Evolutionary conservation across 2,329 filamentous ascomycete genomes (phyloP).

Genomic region (Mycogone perniciosa): DNA sequence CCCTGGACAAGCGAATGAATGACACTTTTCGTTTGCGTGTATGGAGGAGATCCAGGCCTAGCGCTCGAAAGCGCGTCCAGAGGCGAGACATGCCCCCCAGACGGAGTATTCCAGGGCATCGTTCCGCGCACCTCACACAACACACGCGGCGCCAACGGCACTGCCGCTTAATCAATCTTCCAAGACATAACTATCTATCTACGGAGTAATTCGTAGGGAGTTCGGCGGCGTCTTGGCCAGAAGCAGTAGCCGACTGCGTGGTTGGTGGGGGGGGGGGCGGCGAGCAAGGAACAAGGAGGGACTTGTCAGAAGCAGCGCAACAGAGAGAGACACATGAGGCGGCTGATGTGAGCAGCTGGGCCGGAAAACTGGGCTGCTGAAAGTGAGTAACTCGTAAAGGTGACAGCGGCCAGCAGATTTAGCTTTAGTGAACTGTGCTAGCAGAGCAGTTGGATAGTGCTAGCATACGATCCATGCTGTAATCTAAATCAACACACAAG

Average conservation of each 20-base stretch:
- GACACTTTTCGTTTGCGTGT: no score
- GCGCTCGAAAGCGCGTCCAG: no score
- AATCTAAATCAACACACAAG: not conserved
- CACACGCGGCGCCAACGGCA: no score
- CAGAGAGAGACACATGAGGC: not conserved
- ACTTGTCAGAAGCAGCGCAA: not conserved
- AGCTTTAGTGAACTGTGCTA: not conserved
- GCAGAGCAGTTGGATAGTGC: not conserved
- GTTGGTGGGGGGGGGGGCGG: slow-evolving; percentile 7
- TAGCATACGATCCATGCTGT: no score
- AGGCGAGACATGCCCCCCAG: no score
- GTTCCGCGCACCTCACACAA: no score
- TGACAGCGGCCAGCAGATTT: not conserved
- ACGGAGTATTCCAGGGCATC: no score
- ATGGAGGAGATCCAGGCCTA: no score
- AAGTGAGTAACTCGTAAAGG: no score
- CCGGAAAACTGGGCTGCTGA: no score
- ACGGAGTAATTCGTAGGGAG: not conserved
- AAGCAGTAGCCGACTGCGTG: slow-evolving; percentile 12
- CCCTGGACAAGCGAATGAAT: no score
- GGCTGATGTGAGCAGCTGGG: not conserved
- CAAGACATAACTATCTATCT: not conserved
- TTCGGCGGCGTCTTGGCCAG: slow-evolving; percentile 11
- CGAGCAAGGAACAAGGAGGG: not conserved
- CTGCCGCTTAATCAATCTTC: no score